Percentiles rank a stretch among this genome's conserved stretches.
phyloP scores from a whole-genome alignment of 2,329 filamentous ascomycete species.

The Verticillium klebahnii region DNA sequence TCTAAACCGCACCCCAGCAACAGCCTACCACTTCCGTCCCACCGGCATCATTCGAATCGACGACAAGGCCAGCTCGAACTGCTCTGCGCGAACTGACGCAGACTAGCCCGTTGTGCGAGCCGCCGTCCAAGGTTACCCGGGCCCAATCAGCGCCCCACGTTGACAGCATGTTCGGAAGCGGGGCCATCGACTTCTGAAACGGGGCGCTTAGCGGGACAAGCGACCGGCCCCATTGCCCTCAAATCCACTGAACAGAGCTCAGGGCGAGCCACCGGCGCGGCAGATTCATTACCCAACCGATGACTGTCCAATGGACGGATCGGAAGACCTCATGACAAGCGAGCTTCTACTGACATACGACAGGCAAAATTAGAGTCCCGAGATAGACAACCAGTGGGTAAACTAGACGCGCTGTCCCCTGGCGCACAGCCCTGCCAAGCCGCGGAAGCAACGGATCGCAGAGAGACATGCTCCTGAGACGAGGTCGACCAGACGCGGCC shows the following conservation, averaged over 20 bases:
- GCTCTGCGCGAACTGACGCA: background rate
- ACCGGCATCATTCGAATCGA: background rate
- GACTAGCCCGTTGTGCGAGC: conserved; percentile 4
- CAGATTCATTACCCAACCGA: no score
- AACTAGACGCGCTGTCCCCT: background rate
- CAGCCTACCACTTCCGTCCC: background rate
- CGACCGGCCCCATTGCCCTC: background rate
- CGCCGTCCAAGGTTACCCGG: conserved; percentile 1
- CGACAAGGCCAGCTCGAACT: background rate
- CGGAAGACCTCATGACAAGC: background rate
- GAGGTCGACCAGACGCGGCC: background rate
- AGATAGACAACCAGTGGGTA: background rate
- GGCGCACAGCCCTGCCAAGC: background rate
- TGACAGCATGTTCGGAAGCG: conserved; percentile 6
- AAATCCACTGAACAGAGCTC: background rate
- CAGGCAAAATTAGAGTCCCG: background rate
- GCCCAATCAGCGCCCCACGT: conserved; percentile 6
- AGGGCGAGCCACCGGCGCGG: background rate
- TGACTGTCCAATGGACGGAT: background rate
- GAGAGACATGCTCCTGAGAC: background rate
- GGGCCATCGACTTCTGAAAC: background rate
- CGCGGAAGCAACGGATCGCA: background rate
- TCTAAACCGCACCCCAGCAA: background rate
- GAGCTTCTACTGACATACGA: background rate
- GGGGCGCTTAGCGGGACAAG: conserved; percentile 1